Evolutionary conservation across 768 basidiomycete genomes (phyloP).

Genomic region (Boletellus sp.): DNA sequence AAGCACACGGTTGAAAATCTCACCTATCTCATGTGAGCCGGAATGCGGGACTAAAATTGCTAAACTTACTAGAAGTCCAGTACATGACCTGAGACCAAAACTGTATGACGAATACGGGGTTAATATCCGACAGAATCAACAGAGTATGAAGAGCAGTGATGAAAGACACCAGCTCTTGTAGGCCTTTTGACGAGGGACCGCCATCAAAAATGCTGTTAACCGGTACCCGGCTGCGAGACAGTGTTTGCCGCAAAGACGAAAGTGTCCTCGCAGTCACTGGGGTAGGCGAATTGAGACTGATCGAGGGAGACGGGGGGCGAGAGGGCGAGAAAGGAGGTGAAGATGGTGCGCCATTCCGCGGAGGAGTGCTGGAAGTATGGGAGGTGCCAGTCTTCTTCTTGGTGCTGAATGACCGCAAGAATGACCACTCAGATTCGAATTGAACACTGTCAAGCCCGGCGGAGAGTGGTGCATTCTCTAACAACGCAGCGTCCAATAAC

Average conservation of each 20-base stretch:
- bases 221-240: constrained; percentile 54
- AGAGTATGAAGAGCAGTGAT: constrained; percentile 83
- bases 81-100: constrained; percentile 98
- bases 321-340: constrained; percentile 47
- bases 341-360: constrained; percentile 37
- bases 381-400: constrained; percentile 49
- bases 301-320: constrained; percentile 53
- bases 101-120: constrained; percentile 83
- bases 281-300: constrained; percentile 39
- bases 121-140: constrained; percentile 81
- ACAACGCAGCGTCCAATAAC: constrained; percentile 73
- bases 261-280: constrained; percentile 52
- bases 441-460: constrained; percentile 77
- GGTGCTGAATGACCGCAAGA: constrained; percentile 66
- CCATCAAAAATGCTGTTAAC: constrained; percentile 50
- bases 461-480: constrained; percentile 79
- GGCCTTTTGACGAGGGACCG: constrained; percentile 39
- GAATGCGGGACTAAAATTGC: constrained; percentile 4
- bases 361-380: constrained; percentile 28
- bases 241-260: constrained; percentile 64
- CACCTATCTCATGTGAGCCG: constrained; percentile 45
- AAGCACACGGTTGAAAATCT: constrained; percentile 79
- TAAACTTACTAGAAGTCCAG: constrained; percentile 86
- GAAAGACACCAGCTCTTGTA: constrained; percentile 66
- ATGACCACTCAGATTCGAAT: constrained; percentile 97